Evolutionary conservation across 2,329 filamentous ascomycete species (phyloP), one percentile per base, ranked within the genome.

Genomic region (Pestalotiopsis sp.): DNA sequence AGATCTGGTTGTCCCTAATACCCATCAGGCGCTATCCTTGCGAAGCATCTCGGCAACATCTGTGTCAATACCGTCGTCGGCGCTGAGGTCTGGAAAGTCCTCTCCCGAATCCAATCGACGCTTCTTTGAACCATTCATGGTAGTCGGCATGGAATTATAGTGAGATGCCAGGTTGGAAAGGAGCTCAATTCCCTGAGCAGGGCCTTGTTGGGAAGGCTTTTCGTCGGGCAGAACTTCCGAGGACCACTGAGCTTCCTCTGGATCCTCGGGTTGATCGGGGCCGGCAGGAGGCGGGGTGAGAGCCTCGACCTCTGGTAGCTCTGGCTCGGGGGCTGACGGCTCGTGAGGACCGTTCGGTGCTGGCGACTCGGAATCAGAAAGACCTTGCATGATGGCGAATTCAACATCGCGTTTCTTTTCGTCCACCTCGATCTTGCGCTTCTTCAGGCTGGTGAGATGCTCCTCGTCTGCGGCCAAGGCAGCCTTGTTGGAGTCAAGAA

Each of bases 321-420:
- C 89, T 13, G 89, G 88, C 72, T 93, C 92, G 31, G 85, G 79
- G 14, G 80, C 79, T 3, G 83, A 83, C 70, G 80, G 86, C 49
- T 80, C 81, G n/a, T 79, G 80, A 45, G 84, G 77, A 63, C 84
- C 80, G 9, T 83, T 82, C 2, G 84, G 83, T 3, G 84, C 81
- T 11, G 88, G 83, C 23, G 83, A 82, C 68, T 88, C 85, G 66
- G 83, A 84, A 9, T 90, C 87, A 1, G 88, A 87, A 25, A 97
- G 86, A 9, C 93, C 93, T 65, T 92, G 90, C 87, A 99, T 94
- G 73, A 99, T 98, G 63, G 90, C 91, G 72, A 95, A 90, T 80
- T 99, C 96, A 7, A 99, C 94, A 62, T 96, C 92, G 66, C 91
- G 90, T 80, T 97, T 97, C 81, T 93, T 95, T 20, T 86, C 83